phyloP scores from a whole-genome alignment of 2,329 filamentous ascomycete species.

The Colletotrichum sp. region DNA sequence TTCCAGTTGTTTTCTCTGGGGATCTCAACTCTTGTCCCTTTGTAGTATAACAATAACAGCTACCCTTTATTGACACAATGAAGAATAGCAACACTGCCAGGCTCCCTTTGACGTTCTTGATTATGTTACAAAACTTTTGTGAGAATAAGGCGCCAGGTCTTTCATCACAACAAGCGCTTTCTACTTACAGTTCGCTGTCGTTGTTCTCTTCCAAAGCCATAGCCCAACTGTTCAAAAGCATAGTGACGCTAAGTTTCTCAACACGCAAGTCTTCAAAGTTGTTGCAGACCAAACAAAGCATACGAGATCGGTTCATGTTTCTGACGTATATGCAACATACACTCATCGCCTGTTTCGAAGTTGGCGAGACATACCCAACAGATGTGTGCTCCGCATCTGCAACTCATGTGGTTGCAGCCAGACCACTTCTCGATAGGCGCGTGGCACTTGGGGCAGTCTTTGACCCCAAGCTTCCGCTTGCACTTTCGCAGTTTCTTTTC shows the following conservation, averaged over 20 bases:
- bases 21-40: background rate
- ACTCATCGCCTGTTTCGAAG: constrained; percentile 28
- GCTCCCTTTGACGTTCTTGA: background rate
- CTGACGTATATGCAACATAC: background rate
- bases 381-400: constrained; percentile 47
- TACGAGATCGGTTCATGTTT: background rate
- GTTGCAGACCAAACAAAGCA: background rate
- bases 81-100: background rate
- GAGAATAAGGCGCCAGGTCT: background rate
- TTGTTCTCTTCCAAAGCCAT: background rate
- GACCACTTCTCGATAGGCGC: constrained; percentile 45
- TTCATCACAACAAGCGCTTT: background rate
- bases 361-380: constrained; percentile 51
- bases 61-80: background rate
- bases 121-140: background rate
- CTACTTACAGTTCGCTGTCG: background rate
- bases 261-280: background rate
- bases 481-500: constrained; percentile 27
- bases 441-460: constrained; percentile 45
- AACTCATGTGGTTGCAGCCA: constrained; percentile 54
- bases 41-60: background rate
- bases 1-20: background rate
- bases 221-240: background rate
- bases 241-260: background rate
- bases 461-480: constrained; percentile 40